A percentile compares a stretch with the other conserved stretches of the same genome.
These are phyloP conservation scores for Myrmaecium sp. DNA, from an alignment of 2,329 filamentous ascomycete genomes.

Conservation along the genomic window DNA sequence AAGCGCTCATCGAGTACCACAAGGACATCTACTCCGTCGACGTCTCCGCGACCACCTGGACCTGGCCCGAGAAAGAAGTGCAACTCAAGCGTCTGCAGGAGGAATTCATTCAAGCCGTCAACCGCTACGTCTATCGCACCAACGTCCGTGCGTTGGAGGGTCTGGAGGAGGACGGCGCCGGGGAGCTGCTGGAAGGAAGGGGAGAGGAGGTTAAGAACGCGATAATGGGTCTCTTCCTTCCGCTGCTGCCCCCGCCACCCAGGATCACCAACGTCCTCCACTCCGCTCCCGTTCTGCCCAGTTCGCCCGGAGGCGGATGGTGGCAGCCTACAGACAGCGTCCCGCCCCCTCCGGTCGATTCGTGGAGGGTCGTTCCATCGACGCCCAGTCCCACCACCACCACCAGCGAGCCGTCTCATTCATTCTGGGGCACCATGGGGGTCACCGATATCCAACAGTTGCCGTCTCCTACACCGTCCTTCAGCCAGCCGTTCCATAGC, in stretches of 20 bases:
- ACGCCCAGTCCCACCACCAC: constrained; percentile 57
- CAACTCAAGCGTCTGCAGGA: constrained; percentile 96
- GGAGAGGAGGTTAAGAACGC: constrained; percentile 84
- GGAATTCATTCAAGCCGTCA: constrained; percentile 88
- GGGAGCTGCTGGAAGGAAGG: constrained; percentile 79
- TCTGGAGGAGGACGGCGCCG: constrained; percentile 87
- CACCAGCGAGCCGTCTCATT: constrained; percentile 54
- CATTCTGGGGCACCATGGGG: constrained; percentile 65
- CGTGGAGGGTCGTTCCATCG: constrained; percentile 82
- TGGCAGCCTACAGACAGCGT: constrained; percentile 56
- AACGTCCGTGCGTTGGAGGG: constrained; percentile 81
- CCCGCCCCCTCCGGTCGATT: constrained; percentile 55
- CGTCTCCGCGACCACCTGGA: constrained; percentile 72
- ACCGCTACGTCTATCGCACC: constrained; percentile 91
- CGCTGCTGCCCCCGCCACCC: constrained; percentile 73
- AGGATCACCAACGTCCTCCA: constrained; percentile 79
- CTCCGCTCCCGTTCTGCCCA: constrained; percentile 70
- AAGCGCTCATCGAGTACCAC: constrained; percentile 85
- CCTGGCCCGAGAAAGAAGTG: constrained; percentile 91
- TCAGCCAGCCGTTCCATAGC: constrained; percentile 60
- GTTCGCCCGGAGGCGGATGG: constrained; percentile 58
- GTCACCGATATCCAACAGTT: constrained; percentile 56
- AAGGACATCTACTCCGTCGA: constrained; percentile 89
- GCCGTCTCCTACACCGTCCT: constrained; percentile 64
- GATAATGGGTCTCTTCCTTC: constrained; percentile 68